Percentiles rank a stretch among this genome's conserved stretches.
phyloP scores from a whole-genome alignment of 257 asterid genomes.

The Rhazya stricta region DNA sequence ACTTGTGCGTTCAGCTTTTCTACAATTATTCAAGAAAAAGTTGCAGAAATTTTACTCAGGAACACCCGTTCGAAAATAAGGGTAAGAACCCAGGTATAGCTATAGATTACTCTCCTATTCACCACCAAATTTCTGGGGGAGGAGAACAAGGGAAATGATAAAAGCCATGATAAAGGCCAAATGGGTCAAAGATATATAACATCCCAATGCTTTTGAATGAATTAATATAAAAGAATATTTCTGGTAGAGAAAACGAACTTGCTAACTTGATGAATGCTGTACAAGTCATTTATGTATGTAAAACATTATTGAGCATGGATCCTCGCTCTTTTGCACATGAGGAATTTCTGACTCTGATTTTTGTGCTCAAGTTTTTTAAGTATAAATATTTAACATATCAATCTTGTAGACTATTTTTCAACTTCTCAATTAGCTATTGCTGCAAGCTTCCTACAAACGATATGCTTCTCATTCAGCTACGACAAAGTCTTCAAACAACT shows the following conservation, averaged over 20 bases:
- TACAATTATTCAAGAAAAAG: slow-evolving; percentile 44
- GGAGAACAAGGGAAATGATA: not conserved
- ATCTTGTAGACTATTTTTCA: not conserved
- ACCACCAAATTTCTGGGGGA: not conserved
- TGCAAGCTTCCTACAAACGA: too few species aligned
- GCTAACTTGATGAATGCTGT: not conserved
- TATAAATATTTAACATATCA: not conserved
- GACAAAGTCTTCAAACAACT: too few species aligned
- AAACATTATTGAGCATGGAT: not conserved
- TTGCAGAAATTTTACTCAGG: slow-evolving; percentile 26
- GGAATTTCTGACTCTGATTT: too few species aligned
- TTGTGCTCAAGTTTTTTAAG: not conserved
- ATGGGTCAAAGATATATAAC: not conserved
- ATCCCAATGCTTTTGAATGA: not conserved
- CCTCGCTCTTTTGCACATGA: too few species aligned
- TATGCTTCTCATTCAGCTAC: too few species aligned
- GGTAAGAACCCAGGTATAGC: not conserved
- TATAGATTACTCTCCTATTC: not conserved
- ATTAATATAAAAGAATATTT: too few species aligned
- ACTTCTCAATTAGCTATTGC: too few species aligned
- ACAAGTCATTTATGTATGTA: not conserved
- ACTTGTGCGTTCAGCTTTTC: slow-evolving; percentile 49
- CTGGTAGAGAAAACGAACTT: not conserved
- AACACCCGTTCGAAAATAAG: slow-evolving; percentile 19
- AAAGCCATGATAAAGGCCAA: not conserved